Percentiles rank a stretch among this genome's conserved stretches.
phyloP scores from a whole-genome alignment of 1,284 basidiomycete genomes.

The Gymnopus androsaceus region DNA sequence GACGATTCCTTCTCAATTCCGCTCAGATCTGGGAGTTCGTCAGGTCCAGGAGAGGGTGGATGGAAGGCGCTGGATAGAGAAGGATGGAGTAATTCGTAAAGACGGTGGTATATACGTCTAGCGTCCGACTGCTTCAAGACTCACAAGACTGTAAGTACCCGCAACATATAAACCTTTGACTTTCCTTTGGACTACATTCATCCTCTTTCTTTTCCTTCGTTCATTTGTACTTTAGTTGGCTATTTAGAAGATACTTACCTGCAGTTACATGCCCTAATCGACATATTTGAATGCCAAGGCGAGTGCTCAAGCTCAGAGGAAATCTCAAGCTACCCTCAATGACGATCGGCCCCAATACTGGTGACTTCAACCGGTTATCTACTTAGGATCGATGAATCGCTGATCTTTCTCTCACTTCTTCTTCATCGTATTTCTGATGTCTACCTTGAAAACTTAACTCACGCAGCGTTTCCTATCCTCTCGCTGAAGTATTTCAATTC shows the following conservation, averaged over 20 bases:
- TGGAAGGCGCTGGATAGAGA: background rate
- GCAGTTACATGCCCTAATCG: background rate
- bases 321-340: background rate
- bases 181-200: background rate
- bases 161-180: background rate
- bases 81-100: background rate
- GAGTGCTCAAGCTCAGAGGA: background rate
- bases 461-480: constrained; percentile 42
- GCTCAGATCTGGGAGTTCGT: background rate
- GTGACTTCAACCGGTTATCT: background rate
- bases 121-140: background rate
- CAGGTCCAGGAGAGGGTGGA: background rate
- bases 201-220: background rate
- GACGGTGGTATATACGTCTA: background rate
- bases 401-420: background rate
- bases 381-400: background rate
- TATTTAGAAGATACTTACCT: constrained; percentile 1
- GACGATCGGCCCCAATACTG: background rate
- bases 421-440: background rate
- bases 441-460: constrained; percentile 21
- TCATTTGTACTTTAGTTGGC: background rate
- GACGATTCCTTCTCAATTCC: too few relatives aligned
- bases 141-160: background rate
- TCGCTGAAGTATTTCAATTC: constrained; percentile 37
- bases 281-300: background rate